Base-by-base conservation (phyloP, 805 yeast species). In the Candida cerambycidarum region DNA sequence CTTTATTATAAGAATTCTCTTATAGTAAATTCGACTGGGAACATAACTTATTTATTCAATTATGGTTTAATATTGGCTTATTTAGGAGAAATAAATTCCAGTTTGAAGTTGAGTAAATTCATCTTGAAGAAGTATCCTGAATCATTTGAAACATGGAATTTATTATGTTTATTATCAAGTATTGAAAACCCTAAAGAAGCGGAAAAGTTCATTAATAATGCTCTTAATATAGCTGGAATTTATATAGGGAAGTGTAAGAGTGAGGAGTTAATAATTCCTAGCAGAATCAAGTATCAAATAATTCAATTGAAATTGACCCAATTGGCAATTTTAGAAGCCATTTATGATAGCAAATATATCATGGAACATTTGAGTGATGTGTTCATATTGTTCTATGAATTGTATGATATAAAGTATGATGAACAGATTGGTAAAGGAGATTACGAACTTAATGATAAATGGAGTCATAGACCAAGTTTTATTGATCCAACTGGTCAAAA, bases 231-330 rank as follows among this genome's bases (percentile, higher is more conserved):
- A 40, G 79, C 68, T 28, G 68, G 58, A 5, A 52, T 65, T 10
- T 66, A 49, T 42, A 56, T 67, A 14, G 42, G 48, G 32, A 62
- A 61, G 43, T 56, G 60, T 46, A 53, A 54, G n/a, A 58, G 61
- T 32, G 48, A 46, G 15, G 60, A 55, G 27, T 46, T 53, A 8
- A 51, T 54, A 15, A 46, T 68, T 19, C 54, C 66, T 3, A 38
- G 53, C 6, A 59, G 57, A 25, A 55, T 61, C 32, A 67, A 75
- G 53, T 66, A 75, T 63, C 80, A 75, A 44, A 73, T 81, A 43
- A 56, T 82, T 40, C 86, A 87, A 56, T 70, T 89, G 57, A 85
- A 85, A 52, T 71, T 85, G 62, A 83, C 96, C 0, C 87, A 84
- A 53, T 64, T 89, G 28, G 80, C 87, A 1, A 66, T 88, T n/a